Percentiles rank a stretch among this genome's conserved stretches.
Conservation (phyloP, 371 early-diverging fungal genomes). For the Phascolomyces articulosus region DNA sequence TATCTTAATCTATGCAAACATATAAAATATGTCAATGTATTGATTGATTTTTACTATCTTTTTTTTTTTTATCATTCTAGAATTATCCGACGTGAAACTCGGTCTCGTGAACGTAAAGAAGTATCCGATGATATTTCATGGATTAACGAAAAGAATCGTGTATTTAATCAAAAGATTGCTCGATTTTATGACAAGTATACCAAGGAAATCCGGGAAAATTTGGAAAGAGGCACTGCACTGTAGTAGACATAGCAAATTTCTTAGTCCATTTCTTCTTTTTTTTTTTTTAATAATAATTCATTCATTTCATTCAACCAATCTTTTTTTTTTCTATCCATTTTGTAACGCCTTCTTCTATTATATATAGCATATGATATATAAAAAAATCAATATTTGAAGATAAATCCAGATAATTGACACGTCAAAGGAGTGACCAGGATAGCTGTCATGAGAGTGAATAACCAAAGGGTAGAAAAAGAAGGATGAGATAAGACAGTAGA, state of each 20-base stretch:
- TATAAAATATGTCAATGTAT: not conserved
- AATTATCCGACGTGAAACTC: slow-evolving; percentile 67
- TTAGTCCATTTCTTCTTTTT: not conserved
- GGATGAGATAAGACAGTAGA: not conserved
- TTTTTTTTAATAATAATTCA: not conserved
- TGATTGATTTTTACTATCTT: not conserved
- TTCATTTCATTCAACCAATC: not conserved
- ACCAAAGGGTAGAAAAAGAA: no score
- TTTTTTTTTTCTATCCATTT: no score
- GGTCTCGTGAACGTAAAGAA: slow-evolving; percentile 74
- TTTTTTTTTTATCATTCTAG: slow-evolving; percentile 32
- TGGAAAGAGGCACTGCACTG: slow-evolving; percentile 87
- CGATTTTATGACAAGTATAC: slow-evolving; percentile 94
- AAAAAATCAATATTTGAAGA: no score
- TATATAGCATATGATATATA: no score
- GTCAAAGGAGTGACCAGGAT: no score
- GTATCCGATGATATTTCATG: slow-evolving; percentile 90
- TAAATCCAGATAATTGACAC: no score
- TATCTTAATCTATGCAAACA: not conserved
- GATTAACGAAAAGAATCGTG: slow-evolving; percentile 95
- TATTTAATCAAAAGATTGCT: slow-evolving; percentile 94
- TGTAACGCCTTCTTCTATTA: no score
- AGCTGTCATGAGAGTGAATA: no score
- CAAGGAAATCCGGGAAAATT: slow-evolving; percentile 86
- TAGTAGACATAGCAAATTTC: slow-evolving; percentile 18